Conservation (phyloP, 345 rosid genomes). For the Heritiera fomes region DNA sequence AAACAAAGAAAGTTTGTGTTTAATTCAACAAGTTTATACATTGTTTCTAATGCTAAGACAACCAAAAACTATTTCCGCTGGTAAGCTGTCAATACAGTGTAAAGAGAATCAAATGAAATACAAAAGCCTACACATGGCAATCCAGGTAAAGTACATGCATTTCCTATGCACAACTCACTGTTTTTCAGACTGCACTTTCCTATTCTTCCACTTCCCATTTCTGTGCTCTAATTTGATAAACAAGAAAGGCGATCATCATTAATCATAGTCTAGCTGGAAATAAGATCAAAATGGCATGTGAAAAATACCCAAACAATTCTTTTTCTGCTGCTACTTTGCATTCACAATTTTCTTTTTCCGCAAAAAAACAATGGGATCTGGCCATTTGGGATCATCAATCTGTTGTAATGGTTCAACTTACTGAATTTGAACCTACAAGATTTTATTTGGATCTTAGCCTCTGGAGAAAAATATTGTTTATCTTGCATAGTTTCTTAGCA, state of each 20-base stretch:
- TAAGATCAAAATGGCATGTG: not conserved
- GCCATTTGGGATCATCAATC: conserved; percentile 5
- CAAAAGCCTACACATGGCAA: not conserved
- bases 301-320: not conserved
- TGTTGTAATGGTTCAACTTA: not conserved
- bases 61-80: not conserved
- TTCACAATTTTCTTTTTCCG: not conserved
- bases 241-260: not conserved
- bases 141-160: not conserved
- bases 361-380: not conserved
- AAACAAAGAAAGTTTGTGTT: not conserved
- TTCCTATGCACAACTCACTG: not conserved
- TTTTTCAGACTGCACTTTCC: not conserved
- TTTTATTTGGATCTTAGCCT: not conserved
- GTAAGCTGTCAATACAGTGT: not conserved
- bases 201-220: not conserved
- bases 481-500: conserved; percentile 3
- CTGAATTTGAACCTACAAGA: not conserved
- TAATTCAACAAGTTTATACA: not conserved
- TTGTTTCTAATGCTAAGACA: not conserved
- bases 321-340: not conserved
- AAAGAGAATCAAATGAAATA: not conserved
- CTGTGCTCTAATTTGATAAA: not conserved
- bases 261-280: not conserved
- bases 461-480: not conserved